A percentile compares a stretch with the other conserved stretches of the same genome.
Conservation (phyloP, 2,329 filamentous ascomycete species). For the Arachnomyces sp. region DNA sequence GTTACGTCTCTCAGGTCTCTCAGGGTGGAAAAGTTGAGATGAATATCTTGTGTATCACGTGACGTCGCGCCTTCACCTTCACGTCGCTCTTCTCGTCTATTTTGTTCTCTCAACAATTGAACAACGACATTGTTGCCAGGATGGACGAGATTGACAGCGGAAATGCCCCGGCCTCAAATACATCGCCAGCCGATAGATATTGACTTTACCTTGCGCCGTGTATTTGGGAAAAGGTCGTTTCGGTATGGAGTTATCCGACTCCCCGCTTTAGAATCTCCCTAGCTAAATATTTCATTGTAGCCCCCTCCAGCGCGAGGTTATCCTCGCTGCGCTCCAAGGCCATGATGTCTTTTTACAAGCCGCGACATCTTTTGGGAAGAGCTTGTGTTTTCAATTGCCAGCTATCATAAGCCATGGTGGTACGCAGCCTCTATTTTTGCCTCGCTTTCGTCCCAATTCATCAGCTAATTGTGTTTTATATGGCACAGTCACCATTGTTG, state of each 20-base stretch:
- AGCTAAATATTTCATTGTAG: conserved; percentile 35
- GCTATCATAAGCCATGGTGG: conserved; percentile 80
- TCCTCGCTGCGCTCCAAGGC: conserved; percentile 68
- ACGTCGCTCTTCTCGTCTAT: neutral
- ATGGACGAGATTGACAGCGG: conserved; percentile 6
- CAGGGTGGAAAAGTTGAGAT: too few relatives aligned
- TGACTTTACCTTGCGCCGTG: conserved; percentile 63
- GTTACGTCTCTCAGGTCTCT: too few relatives aligned
- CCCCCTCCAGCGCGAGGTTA: conserved; percentile 79
- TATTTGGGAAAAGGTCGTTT: conserved; percentile 67
- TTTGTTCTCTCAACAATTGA: conserved; percentile 11
- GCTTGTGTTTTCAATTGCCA: conserved; percentile 84
- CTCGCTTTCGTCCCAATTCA: conserved; percentile 10
- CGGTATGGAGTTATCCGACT: conserved; percentile 42
- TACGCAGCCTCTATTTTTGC: conserved; percentile 36
- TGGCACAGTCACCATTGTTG: conserved; percentile 68
- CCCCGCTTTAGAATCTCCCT: neutral
- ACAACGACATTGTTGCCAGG: too few relatives aligned
- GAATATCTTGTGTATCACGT: conserved; percentile 16
- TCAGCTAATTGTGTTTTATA: conserved; percentile 14
- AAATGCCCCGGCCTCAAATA: conserved; percentile 21
- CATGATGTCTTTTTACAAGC: conserved; percentile 92
- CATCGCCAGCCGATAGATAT: conserved; percentile 46
- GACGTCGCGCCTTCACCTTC: conserved; percentile 16
- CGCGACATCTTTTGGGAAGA: conserved; percentile 69